Evolutionary conservation across 805 yeast genomes (phyloP).

Genomic region (Candida namnaoensis): DNA sequence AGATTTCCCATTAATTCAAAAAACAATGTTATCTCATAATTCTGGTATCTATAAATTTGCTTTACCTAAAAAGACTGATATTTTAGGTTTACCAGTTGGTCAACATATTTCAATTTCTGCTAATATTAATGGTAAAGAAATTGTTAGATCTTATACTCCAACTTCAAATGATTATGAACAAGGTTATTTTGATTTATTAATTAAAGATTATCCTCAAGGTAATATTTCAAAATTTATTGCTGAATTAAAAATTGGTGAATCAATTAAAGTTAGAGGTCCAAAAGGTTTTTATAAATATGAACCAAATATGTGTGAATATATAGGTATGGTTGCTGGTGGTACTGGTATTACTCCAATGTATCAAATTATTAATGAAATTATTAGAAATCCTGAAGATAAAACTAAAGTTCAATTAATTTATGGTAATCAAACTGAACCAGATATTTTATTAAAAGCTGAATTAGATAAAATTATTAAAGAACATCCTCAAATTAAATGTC

Average conservation of each 20-base stretch:
- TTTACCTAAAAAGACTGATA: constrained; percentile 64
- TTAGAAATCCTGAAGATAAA: constrained; percentile 65
- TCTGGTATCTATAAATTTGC: constrained; percentile 79
- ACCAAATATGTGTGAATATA: constrained; percentile 64
- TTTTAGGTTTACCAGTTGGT: constrained; percentile 86
- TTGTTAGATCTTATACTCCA: constrained; percentile 86
- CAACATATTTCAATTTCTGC: constrained; percentile 86
- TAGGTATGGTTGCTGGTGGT: constrained; percentile 95
- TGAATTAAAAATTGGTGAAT: constrained; percentile 68
- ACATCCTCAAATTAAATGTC: constrained; percentile 54
- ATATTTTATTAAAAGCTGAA: constrained; percentile 74
- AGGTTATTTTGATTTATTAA: constrained; percentile 79
- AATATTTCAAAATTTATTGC: constrained; percentile 72
- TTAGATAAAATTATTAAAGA: constrained; percentile 54
- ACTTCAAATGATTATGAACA: constrained; percentile 69
- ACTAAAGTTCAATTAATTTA: constrained; percentile 70
- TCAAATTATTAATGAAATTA: constrained; percentile 80
- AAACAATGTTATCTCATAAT: constrained; percentile 70
- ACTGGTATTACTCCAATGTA: constrained; percentile 96
- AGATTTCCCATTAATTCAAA: constrained; percentile 73
- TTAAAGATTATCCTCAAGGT: constrained; percentile 82
- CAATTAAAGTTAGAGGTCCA: constrained; percentile 78
- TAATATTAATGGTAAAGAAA: constrained; percentile 66
- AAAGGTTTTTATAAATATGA: constrained; percentile 80
- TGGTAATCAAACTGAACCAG: constrained; percentile 75